Conservation (phyloP, 2,329 filamentous ascomycete species). For the Pseudocercospora pini-densiflorae region DNA sequence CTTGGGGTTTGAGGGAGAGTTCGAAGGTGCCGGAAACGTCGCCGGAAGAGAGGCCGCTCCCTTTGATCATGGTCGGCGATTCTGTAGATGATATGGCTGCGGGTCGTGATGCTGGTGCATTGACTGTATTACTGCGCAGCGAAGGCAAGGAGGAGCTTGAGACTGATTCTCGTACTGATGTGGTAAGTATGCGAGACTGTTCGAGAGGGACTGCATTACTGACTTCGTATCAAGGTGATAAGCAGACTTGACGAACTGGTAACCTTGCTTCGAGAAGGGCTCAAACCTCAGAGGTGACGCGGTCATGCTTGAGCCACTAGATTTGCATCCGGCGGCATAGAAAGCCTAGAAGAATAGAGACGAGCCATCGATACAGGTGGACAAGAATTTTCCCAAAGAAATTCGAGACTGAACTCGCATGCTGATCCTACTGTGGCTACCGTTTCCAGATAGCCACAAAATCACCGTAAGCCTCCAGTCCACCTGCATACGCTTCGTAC, state of each 20-base stretch:
- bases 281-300: slow-evolving; percentile 4
- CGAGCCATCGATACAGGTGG: background rate
- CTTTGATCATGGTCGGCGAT: slow-evolving; percentile 60
- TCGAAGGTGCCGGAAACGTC: slow-evolving; percentile 35
- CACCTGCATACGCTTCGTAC: too few relatives aligned
- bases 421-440: background rate
- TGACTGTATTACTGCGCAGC: slow-evolving; percentile 76
- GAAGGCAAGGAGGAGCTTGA: slow-evolving; percentile 43
- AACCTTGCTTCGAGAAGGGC: slow-evolving; percentile 33
- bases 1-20: slow-evolving; percentile 65
- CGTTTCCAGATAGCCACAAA: too few relatives aligned
- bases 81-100: slow-evolving; percentile 93
- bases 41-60: slow-evolving; percentile 27
- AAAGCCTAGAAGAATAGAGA: background rate
- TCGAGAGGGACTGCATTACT: background rate
- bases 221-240: slow-evolving; percentile 14
- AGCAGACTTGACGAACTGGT: slow-evolving; percentile 40
- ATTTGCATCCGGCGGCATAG: background rate
- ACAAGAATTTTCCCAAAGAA: background rate
- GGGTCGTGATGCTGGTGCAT: slow-evolving; percentile 79
- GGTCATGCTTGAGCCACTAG: background rate
- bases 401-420: background rate
- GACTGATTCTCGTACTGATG: slow-evolving; percentile 39
- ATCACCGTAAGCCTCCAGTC: too few relatives aligned
- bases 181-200: slow-evolving; percentile 24